Conservation (phyloP, 2,329 filamentous ascomycete genomes). For the Clathrospora elynae region DNA sequence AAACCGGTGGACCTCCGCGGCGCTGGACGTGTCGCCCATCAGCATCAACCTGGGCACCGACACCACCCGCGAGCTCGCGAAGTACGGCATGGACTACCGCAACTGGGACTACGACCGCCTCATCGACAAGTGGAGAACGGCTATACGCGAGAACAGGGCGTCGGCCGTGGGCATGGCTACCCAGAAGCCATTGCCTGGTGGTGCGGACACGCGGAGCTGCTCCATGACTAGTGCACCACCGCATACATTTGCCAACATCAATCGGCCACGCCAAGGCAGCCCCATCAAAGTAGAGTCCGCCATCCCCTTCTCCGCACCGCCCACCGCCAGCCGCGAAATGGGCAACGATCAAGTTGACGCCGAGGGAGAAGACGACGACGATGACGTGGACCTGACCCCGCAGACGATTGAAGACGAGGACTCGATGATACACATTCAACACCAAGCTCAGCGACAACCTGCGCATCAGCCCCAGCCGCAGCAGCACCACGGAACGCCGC, state of each 20-base stretch:
- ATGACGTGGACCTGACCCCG: constrained; percentile 38
- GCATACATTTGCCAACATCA: constrained; percentile 27
- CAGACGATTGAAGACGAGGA: constrained; percentile 35
- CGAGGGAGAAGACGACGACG: constrained; percentile 46
- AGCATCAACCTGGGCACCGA: constrained; percentile 46
- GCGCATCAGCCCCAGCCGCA: constrained; percentile 18
- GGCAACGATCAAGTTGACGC: constrained; percentile 42
- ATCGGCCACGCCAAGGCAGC: constrained; percentile 22
- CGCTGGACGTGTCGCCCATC: constrained; percentile 38
- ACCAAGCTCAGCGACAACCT: constrained; percentile 11
- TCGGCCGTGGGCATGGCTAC: constrained; percentile 38
- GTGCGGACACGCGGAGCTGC: constrained; percentile 27
- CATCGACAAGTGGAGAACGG: constrained; percentile 48
- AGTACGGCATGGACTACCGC: constrained; percentile 45
- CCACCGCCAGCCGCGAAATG: constrained; percentile 37
- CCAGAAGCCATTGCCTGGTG: constrained; percentile 42
- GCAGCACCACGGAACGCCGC: constrained; percentile 30
- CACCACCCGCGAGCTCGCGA: constrained; percentile 48
- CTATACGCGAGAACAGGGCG: constrained; percentile 43
- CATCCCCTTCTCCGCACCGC: constrained; percentile 38
- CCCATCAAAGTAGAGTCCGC: constrained; percentile 28
- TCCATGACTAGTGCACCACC: constrained; percentile 41
- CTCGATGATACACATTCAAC: constrained; percentile 24
- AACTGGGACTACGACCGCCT: constrained; percentile 51
- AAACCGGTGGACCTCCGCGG: constrained; percentile 34